These are phyloP conservation scores for Arthrobotrys entomopaga DNA, from an alignment of 2,329 filamentous ascomycete genomes.

Conservation along the genomic window DNA sequence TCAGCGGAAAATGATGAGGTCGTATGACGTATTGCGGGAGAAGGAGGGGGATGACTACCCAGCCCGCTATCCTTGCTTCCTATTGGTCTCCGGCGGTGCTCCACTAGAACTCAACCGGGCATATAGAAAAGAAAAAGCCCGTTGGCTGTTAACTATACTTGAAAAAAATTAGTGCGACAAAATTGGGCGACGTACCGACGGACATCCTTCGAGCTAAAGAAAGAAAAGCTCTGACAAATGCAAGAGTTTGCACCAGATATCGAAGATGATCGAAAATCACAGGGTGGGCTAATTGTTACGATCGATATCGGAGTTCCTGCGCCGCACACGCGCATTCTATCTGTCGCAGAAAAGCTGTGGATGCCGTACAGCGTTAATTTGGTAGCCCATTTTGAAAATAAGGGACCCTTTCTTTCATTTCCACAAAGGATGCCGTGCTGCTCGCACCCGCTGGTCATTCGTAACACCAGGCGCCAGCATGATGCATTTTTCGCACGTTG, in stretches of 20 bases:
- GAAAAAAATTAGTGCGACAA: too few species aligned
- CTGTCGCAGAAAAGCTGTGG: not conserved
- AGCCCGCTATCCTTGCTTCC: conserved; percentile 49
- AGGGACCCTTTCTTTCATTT: not conserved
- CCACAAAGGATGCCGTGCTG: not conserved
- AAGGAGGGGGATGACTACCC: conserved; percentile 53
- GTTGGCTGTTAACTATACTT: not conserved
- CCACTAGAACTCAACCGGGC: conserved; percentile 39
- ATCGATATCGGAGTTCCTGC: conserved; percentile 30
- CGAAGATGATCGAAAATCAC: conserved; percentile 50
- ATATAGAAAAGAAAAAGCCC: not conserved
- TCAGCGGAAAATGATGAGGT: conserved; percentile 53
- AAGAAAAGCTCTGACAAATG: conserved; percentile 15
- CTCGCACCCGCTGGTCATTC: conserved; percentile 20
- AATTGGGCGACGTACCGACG: too few species aligned
- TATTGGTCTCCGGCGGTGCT: conserved; percentile 37
- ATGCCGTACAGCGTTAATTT: too few species aligned
- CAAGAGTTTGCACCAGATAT: conserved; percentile 5
- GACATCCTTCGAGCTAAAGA: conserved; percentile 9
- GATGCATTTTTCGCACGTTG: too few species aligned
- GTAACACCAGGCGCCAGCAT: conserved; percentile 14
- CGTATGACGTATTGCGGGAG: conserved; percentile 55
- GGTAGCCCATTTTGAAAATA: too few species aligned
- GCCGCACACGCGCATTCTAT: not conserved
- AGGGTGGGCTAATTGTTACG: conserved; percentile 21